Base-by-base conservation (phyloP, 176 grass and related monocot genomes). In the Poa pratensis region DNA sequence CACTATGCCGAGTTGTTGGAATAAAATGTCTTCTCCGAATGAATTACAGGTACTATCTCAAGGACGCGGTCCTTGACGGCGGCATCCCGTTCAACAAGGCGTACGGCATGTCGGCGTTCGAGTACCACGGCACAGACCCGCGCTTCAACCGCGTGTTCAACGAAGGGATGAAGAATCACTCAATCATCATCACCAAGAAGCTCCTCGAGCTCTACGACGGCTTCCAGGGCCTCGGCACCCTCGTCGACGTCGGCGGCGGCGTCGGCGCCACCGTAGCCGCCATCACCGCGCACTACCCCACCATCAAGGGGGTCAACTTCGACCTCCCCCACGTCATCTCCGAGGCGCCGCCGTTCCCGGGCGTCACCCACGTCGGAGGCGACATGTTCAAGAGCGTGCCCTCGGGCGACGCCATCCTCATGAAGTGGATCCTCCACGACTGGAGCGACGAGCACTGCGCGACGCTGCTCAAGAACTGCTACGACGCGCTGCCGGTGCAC, bases 71-170 rank as follows among this genome's bases (percentile, higher is more conserved):
- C 3, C 27, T 95, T 0, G 96, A 98, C 1, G 96, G 96, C 42
- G 96, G 96, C 51, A 98, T 98, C 84, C 93, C 96, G 22, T 98
- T 98, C 91, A 95, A 98, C 93, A 98, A 95, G 83, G 96, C 93
- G 3, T 95, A 98, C 70, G 96, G 96, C 8, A 94, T 95, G 93
- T 94, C 93, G 16, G 91, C 91, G 53, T 98, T 95, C 42, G 93
- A 98, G 85, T 98, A 98, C 89, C 85, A 94, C 55, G 96, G 93
- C 72, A 94, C 87, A 1, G 96, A 98, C 71, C 43, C 93, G 0
- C 91, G 96, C 59, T 98, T 98, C 91, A 98, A 94, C 81, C 87
- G 73, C 39, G 96, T 98, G n/a, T 98, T 98, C 93, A 98, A 98
- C 82, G 96, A 98, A 51, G 96, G 91, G 2, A 98, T 95, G 96